These are phyloP conservation scores for Pythium oligandrum DNA, from an alignment of 352 stramenopile species.

Conservation along the genomic window DNA sequence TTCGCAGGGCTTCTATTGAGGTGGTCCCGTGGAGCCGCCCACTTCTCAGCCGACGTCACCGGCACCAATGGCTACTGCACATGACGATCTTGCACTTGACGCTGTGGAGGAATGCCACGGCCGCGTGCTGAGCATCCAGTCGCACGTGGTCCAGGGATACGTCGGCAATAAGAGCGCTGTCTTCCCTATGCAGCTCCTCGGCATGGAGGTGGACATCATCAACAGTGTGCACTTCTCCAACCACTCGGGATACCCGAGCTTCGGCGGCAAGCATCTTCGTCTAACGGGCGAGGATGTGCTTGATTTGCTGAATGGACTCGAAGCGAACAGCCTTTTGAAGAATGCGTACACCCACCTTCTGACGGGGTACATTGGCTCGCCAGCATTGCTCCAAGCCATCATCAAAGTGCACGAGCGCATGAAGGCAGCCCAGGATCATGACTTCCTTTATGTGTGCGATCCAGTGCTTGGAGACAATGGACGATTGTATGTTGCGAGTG, in stretches of 20 bases:
- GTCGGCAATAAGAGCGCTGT: constrained; percentile 86
- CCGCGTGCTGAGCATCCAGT: constrained; percentile 85
- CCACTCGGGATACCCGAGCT: constrained; percentile 78
- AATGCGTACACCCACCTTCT: constrained; percentile 76
- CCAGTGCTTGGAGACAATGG: constrained; percentile 79
- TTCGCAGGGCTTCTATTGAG: too few relatives aligned
- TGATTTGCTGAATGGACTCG: constrained; percentile 73
- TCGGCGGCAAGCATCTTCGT: constrained; percentile 55
- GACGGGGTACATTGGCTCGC: constrained; percentile 77
- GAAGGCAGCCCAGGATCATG: constrained; percentile 40
- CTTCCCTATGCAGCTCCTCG: constrained; percentile 78
- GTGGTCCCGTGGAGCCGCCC: background rate
- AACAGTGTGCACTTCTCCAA: constrained; percentile 89
- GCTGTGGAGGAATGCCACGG: constrained; percentile 32
- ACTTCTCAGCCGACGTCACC: background rate
- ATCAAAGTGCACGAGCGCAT: constrained; percentile 59
- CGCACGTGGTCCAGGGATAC: constrained; percentile 84
- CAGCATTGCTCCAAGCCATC: constrained; percentile 66
- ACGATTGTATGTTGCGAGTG: constrained; percentile 74
- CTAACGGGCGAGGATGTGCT: constrained; percentile 72
- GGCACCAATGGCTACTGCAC: background rate
- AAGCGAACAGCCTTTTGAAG: constrained; percentile 60
- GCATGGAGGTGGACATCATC: constrained; percentile 85
- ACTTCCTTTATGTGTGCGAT: constrained; percentile 77
- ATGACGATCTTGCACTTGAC: background rate